phyloP scores from a whole-genome alignment of 768 basidiomycete genomes.

The Leucocoprinus sp. region DNA sequence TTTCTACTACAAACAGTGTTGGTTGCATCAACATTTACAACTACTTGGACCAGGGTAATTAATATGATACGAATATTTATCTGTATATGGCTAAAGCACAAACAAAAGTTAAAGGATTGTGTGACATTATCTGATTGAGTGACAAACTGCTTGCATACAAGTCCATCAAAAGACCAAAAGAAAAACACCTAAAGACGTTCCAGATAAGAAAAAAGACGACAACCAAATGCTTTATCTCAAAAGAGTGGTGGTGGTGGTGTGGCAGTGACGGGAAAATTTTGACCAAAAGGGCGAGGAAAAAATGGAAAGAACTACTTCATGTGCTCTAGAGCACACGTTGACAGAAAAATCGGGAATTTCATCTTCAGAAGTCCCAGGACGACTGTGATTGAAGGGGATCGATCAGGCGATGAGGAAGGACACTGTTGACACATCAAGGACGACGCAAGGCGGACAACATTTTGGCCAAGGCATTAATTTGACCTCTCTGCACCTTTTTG shows the following conservation, averaged over 20 bases:
- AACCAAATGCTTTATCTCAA: slow-evolving; percentile 7
- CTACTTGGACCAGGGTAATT: slow-evolving; percentile 12
- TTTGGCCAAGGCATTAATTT: slow-evolving; percentile 86
- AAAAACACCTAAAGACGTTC: slow-evolving; percentile 9
- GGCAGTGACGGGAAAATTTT: background rate
- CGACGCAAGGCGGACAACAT: slow-evolving; percentile 79
- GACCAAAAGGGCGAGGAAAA: background rate
- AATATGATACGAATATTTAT: slow-evolving; percentile 13
- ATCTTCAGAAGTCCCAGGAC: too few relatives aligned
- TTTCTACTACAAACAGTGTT: slow-evolving; percentile 8
- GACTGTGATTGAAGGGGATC: background rate
- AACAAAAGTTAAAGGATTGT: slow-evolving; percentile 11
- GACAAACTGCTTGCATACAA: slow-evolving; percentile 12
- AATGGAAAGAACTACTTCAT: slow-evolving; percentile 8
- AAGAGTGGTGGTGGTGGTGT: background rate
- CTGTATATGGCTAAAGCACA: slow-evolving; percentile 13
- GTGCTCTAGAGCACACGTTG: slow-evolving; percentile 4
- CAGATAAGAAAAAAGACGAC: slow-evolving; percentile 4
- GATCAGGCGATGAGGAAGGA: slow-evolving; percentile 4
- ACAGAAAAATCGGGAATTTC: slow-evolving; percentile 10
- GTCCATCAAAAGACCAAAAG: slow-evolving; percentile 11
- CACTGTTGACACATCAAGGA: slow-evolving; percentile 12
- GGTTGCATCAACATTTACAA: slow-evolving; percentile 9
- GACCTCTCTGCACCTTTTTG: slow-evolving; percentile 82
- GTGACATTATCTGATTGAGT: slow-evolving; percentile 11